phyloP scores from a whole-genome alignment of 495 filamentous ascomycete species.

The Xylaria grammica region DNA sequence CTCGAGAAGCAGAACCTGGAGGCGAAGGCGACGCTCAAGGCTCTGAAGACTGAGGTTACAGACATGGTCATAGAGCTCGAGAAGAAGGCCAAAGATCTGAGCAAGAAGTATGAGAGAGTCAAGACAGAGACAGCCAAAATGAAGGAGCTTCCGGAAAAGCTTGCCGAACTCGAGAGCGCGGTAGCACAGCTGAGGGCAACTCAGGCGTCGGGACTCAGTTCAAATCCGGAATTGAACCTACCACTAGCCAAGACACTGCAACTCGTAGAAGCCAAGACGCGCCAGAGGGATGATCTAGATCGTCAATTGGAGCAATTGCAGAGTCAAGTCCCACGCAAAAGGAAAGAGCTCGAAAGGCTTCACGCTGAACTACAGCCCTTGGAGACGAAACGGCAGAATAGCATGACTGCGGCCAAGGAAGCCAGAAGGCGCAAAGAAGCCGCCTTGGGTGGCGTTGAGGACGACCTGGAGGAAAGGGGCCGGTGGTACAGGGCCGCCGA shows the following conservation, averaged over 20 bases:
- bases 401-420: constrained; percentile 73
- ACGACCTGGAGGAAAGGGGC: constrained; percentile 82
- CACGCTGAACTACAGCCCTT: constrained; percentile 73
- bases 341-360: constrained; percentile 72
- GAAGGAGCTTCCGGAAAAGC: constrained; percentile 64
- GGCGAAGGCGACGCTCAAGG: constrained; percentile 76
- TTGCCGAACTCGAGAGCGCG: constrained; percentile 64
- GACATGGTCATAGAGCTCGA: constrained; percentile 75
- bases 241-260: constrained; percentile 64
- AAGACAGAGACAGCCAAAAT: constrained; percentile 65
- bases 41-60: constrained; percentile 80
- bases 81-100: constrained; percentile 64
- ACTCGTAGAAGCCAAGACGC: constrained; percentile 64
- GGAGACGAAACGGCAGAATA: constrained; percentile 71
- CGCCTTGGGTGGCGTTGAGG: constrained; percentile 66
- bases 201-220: constrained; percentile 36
- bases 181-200: constrained; percentile 59
- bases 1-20: constrained; percentile 72
- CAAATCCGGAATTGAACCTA: constrained; percentile 53
- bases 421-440: constrained; percentile 78
- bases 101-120: constrained; percentile 63
- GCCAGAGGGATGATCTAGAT: constrained; percentile 67
- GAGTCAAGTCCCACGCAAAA: constrained; percentile 69
- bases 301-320: constrained; percentile 70
- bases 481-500: constrained; percentile 82